A percentile compares a stretch with the other conserved stretches of the same genome.
These are phyloP conservation scores for Epichloe glyceriae DNA, from an alignment of 2,329 filamentous ascomycete genomes.

Conservation along the genomic window DNA sequence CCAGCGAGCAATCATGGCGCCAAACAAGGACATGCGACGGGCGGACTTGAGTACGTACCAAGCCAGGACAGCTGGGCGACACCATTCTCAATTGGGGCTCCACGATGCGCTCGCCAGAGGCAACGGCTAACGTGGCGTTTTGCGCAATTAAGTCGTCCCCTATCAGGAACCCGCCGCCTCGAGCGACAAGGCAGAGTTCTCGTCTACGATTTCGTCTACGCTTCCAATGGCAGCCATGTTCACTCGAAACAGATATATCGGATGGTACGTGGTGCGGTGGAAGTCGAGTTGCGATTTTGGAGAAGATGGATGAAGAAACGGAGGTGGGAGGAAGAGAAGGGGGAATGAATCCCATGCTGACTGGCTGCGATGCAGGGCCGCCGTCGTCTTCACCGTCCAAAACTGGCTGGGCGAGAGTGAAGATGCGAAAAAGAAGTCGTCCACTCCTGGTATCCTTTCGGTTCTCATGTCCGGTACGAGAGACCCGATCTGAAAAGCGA, in stretches of 20 bases:
- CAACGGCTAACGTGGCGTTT: not conserved
- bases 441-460: constrained; percentile 57
- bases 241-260: constrained; percentile 71
- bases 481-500: not conserved
- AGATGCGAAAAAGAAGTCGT: constrained; percentile 47
- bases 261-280: constrained; percentile 35
- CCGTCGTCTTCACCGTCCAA: constrained; percentile 62
- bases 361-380: constrained; percentile 37
- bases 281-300: not conserved
- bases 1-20: constrained; percentile 21
- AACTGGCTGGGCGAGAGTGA: constrained; percentile 66
- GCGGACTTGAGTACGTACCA: constrained; percentile 28
- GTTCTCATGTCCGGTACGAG: constrained; percentile 64
- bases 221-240: constrained; percentile 96
- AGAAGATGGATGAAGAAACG: no score
- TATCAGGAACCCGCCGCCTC: constrained; percentile 65
- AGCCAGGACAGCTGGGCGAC: not conserved
- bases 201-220: constrained; percentile 59
- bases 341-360: not conserved
- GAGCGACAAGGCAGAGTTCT: constrained; percentile 53
- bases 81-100: not conserved
- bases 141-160: constrained; percentile 57
- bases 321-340: not conserved
- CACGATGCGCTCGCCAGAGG: not conserved
- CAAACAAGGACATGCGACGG: constrained; percentile 30